Base-by-base conservation (phyloP, 2,329 filamentous ascomycete genomes). In the Nemania serpens region DNA sequence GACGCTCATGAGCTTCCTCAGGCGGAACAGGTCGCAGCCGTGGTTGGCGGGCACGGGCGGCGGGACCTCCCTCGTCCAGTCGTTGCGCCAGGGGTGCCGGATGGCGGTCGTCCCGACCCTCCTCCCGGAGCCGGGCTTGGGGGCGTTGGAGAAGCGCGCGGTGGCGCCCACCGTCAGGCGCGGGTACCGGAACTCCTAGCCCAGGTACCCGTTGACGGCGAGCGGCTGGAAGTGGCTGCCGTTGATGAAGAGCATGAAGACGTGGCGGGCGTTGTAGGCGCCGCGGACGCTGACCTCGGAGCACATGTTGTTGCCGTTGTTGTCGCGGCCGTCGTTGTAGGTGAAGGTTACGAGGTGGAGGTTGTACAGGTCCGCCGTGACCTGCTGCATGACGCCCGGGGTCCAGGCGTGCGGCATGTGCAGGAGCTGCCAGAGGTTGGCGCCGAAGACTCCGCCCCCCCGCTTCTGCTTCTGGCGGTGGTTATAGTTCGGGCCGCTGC, bases 331-430 rank as follows among this genome's bases (percentile, higher is more conserved):
- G 13, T 29, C 22, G 50, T 61, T 42, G 15, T 66, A 65, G 13
- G 68, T 70, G 62, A 74, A 76, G 18, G 73, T 68, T 2, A 75
- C 66, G 18, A 76, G 53, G 55, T 69, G 73, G 10, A 75, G 59
- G 6, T 71, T 69, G 52, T 76, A 76, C 4, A 76, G 64, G 52
- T 76, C 73, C 1, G 75, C 74, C 0, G 72, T 75, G 5, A 76
- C 56, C 54, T 72, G 66, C 41, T 72, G 66, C 61, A 74, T 69
- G 10, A 69, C 65, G 2, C 71, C 68, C 5, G 68, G 69, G 3
- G 66, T 68, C 69, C 73, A 75, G 4, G 67, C 58, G 22, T 70
- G 65, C 1, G 73, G 71, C 17, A 75, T 61, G 20, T 71, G 68
- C 18, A 76, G 57, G 12, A 66, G 51, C 62, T 75, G 73, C 68